Base-by-base conservation (phyloP, 129 eudicot species). In the Tagetes erecta region DNA sequence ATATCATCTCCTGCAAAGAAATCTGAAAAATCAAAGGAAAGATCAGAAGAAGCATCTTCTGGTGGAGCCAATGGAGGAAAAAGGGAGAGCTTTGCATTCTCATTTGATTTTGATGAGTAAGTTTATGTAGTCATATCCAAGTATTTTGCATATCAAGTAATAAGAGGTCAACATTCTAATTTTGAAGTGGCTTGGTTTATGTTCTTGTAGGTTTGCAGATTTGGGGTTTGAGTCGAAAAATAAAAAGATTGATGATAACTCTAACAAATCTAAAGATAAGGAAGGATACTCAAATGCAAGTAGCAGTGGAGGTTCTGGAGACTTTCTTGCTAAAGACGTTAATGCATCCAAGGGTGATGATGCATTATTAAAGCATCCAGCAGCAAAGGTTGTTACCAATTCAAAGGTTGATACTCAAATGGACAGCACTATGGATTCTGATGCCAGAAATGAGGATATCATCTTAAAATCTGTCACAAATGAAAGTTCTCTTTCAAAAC, bases 31-130 rank as follows among this genome's bases (percentile, higher is more conserved):
- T 62, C 87, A 12, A 87, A 75, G 80, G 89, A 83, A 60, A 85
- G n/a, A 39, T 70, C 84, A 5, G 81, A 86, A 76, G 86, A 83
- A 69, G 80, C 51, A 64, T 74, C 96, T 68, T 75, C 84, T 63
- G 79, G 73, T 64, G 83, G 81, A 80, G 81, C 67, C 76, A 59
- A 49, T 50, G 77, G 63, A 73, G 80, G 51, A 64, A 86, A 84
- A 87, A 47, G 77, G 74, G 95, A 88, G 27, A 34, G 70, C 67
- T 93, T 88, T 67, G 68, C 52, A 68, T 90, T 93, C 73, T 65
- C 86, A 60, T 86, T 93, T 86, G 97, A 93, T 82, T 90, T 90
- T 80, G 73, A 85, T 12, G 87, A 77, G 93, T 81, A 75, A 71
- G 93, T 75, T 35, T 65, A 36, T 51, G 41, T 1, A 34, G 62